Evolutionary conservation across 2,329 filamentous ascomycete species (phyloP).

Genomic region (Stenocarpella maydis): DNA sequence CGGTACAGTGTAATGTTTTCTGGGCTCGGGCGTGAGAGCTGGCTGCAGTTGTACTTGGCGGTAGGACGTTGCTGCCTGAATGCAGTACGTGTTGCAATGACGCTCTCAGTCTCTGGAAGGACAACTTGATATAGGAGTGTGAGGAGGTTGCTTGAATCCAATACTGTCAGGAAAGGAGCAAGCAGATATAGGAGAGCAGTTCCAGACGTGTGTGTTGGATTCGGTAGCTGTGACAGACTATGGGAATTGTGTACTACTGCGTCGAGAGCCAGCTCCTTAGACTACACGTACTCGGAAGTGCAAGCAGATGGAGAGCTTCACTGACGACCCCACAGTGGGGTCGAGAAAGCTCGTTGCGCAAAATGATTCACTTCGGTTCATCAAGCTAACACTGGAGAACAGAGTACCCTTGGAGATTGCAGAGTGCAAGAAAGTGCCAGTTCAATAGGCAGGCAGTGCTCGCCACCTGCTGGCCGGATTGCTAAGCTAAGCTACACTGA

Average conservation of each 20-base stretch:
- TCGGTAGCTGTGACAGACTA: neutral
- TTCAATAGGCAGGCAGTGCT: neutral
- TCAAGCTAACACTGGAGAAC: neutral
- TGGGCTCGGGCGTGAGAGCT: neutral
- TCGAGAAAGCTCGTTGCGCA: neutral
- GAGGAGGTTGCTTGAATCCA: neutral
- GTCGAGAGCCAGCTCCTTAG: neutral
- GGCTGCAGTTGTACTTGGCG: neutral
- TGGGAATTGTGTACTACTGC: neutral
- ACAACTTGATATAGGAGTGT: neutral
- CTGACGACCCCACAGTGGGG: constrained; percentile 23
- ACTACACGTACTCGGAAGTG: neutral
- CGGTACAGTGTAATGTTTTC: neutral
- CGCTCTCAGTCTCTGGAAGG: neutral
- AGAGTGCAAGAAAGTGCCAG: neutral
- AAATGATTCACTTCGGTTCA: constrained; percentile 19
- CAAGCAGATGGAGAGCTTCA: constrained; percentile 13
- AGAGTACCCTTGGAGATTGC: neutral
- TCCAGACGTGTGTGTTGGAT: neutral
- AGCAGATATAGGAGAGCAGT: neutral
- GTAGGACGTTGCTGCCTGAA: neutral
- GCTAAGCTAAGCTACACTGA: no score
- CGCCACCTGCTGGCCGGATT: neutral
- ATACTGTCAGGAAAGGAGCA: no score
- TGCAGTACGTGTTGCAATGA: neutral